Conservation (phyloP, 306 rosid species). For the Lotus japonicus region DNA sequence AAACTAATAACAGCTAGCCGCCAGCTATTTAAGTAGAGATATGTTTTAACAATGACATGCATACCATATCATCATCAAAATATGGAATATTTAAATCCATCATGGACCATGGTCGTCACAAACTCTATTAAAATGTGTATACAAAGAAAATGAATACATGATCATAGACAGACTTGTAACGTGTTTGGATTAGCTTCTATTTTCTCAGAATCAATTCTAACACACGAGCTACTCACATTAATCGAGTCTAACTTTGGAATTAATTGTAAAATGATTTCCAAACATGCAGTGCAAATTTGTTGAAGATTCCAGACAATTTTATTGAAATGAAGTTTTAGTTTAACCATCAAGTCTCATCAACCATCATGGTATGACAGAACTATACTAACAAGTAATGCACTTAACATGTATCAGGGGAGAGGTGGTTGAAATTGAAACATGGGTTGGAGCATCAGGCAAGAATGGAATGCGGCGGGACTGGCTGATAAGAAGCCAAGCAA, state of each 20-base stretch:
- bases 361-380: neutral
- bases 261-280: too few species aligned
- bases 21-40: neutral
- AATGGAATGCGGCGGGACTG: conserved; percentile 93
- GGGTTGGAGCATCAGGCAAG: conserved; percentile 98
- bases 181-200: too few species aligned
- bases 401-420: conserved; percentile 66
- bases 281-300: neutral
- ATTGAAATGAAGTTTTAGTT: neutral
- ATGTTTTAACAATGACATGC: neutral
- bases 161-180: too few species aligned
- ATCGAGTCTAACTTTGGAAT: too few species aligned
- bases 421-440: conserved; percentile 81
- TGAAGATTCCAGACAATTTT: neutral
- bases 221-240: too few species aligned
- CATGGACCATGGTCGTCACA: conserved; percentile 1
- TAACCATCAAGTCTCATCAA: neutral
- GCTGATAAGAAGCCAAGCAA: conserved; percentile 75
- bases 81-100: neutral
- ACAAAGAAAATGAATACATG: neutral
- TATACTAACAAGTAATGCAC: conserved; percentile 12
- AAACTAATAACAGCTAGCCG: neutral
- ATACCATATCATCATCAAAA: too few species aligned
- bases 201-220: too few species aligned
- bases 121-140: neutral